These are phyloP conservation scores for Lactarius indigo DNA, from an alignment of 768 basidiomycete genomes.

Conservation along the genomic window DNA sequence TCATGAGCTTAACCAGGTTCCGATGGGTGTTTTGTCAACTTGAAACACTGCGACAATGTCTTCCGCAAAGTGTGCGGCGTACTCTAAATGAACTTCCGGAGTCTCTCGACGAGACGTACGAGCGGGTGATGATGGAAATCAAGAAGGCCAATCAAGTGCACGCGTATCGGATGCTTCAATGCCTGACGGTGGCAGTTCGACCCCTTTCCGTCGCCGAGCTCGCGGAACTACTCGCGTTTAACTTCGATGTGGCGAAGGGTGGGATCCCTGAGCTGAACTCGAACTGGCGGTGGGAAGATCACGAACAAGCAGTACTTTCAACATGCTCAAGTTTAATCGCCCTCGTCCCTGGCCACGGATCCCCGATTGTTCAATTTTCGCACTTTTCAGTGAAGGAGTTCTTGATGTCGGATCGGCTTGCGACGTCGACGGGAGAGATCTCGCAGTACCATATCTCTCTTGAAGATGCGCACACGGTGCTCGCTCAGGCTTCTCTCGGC, in stretches of 20 bases:
- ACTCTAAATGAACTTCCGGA: not conserved
- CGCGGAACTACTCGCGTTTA: not conserved
- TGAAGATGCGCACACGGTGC: not conserved
- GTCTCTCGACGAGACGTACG: not conserved
- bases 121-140: not conserved
- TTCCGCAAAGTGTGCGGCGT: not conserved
- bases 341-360: rapidly evolving
- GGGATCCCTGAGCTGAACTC: not conserved
- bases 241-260: not conserved
- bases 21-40: no score
- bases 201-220: not conserved
- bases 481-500: not conserved
- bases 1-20: no score
- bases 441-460: not conserved
- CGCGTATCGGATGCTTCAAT: not conserved
- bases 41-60: not conserved
- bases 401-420: not conserved
- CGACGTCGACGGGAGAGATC: not conserved
- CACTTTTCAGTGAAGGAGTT: not conserved
- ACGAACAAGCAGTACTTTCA: not conserved
- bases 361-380: not conserved
- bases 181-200: not conserved
- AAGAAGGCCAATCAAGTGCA: not conserved
- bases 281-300: not conserved
- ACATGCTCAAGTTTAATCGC: not conserved